Evolutionary conservation across 768 basidiomycete genomes (phyloP), one percentile per base, ranked within the genome.

Genomic region (Suillus sp.): DNA sequence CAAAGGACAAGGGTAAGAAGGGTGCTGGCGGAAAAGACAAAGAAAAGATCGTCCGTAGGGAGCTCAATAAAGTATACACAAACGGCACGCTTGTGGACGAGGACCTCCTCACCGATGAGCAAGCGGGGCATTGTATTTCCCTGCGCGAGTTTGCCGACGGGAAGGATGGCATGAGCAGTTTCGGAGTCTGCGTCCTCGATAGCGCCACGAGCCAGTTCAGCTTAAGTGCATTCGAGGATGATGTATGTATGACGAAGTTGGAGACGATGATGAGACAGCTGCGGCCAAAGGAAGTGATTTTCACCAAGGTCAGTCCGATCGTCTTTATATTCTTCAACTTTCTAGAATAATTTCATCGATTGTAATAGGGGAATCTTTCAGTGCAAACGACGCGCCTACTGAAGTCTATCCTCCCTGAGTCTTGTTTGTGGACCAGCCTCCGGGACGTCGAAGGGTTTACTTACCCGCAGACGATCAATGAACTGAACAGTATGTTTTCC

Each of bases 151-250:
- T 76, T 32, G 67, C 72, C 22, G 66, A 70, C 35, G 56, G 60
- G 22, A 71, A 70, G 50, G 71, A 70, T 42, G 79, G 82, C 20
- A 74, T 75, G 18, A 84, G 86, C 60, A 82, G 79, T 27, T 99
- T 97, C 69, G 97, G 97, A 0, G 78, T 98, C 47, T 96, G 93
- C 71, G 88, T 95, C 9, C 76, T 99, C 69, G 97, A 99, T 73
- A 96, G 95, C 64, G 85, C 97, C 3, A 99, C 97, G 0, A 96
- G 94, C 51, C 92, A 96, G 73, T 99, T 99, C 80, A 90, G 94
- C 71, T 72, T 99, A 70, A 91, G 92, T 61, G 81, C 84, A 1
- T 97, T 99, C 74, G 86, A 91, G 63, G 97, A 99, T 68, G 97
- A 99, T 72, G 82, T 93, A 14, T 96, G 92, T 71, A 84, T 94